phyloP scores from a whole-genome alignment of 2,329 filamentous ascomycete species.

The Talaromyces sp. region DNA sequence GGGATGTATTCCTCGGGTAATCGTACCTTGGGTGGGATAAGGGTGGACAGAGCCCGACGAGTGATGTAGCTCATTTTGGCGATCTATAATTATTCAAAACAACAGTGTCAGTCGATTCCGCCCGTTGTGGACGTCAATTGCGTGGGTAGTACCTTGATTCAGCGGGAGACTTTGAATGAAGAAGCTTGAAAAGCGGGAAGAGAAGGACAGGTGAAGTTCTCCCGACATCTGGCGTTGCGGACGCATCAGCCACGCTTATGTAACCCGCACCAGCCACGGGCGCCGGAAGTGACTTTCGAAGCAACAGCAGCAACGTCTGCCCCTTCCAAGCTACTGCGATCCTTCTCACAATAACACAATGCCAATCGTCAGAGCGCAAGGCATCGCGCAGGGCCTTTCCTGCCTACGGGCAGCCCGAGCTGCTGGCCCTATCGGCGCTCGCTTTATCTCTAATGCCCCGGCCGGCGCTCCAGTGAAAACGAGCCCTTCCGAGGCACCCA shows the following conservation, averaged over 20 bases:
- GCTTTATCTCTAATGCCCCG: slow-evolving; percentile 31
- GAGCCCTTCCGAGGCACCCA: slow-evolving; percentile 40
- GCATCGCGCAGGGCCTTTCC: slow-evolving; percentile 29
- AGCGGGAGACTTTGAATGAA: slow-evolving; percentile 8
- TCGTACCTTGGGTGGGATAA: slow-evolving; percentile 96
- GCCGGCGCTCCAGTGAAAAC: slow-evolving; percentile 55
- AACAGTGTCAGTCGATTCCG: not conserved
- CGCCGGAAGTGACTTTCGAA: slow-evolving; percentile 9
- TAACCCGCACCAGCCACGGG: slow-evolving; percentile 12
- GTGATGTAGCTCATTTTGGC: slow-evolving; percentile 87
- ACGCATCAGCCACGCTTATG: slow-evolving; percentile 11
- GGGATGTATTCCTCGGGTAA: not conserved
- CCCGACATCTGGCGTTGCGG: slow-evolving; percentile 12
- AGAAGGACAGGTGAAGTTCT: slow-evolving; percentile 24
- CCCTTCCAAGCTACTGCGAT: slow-evolving; percentile 2
- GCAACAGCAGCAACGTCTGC: slow-evolving; percentile 15
- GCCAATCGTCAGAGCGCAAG: slow-evolving; percentile 60
- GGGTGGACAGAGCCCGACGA: slow-evolving; percentile 90
- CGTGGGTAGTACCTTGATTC: slow-evolving; percentile 27
- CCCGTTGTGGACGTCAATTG: not conserved
- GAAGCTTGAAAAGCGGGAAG: slow-evolving; percentile 21
- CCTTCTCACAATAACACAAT: slow-evolving; percentile 40
- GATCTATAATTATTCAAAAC: slow-evolving; percentile 18
- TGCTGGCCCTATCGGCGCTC: slow-evolving; percentile 29
- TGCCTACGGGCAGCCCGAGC: slow-evolving; percentile 29